A percentile compares a stretch with the other conserved stretches of the same genome.
Evolutionary conservation across 768 basidiomycete species (phyloP).

Genomic region (Amanita polypyramis): DNA sequence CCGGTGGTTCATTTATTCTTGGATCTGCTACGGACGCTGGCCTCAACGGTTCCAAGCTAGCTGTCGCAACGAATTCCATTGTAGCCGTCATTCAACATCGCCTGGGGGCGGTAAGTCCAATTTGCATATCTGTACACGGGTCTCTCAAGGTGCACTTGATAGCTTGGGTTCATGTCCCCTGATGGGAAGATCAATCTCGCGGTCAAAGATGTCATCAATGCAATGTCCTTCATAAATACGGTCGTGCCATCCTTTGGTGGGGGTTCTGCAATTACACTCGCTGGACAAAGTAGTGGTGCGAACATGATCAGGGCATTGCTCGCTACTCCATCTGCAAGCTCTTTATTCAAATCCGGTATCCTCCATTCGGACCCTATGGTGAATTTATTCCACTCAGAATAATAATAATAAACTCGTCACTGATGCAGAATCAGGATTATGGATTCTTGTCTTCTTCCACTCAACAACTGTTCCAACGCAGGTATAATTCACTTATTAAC

Average conservation of each 20-base stretch:
- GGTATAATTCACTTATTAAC: conserved; percentile 36
- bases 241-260: conserved; percentile 60
- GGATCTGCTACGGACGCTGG: conserved; percentile 67
- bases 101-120: conserved; percentile 53
- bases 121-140: neutral
- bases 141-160: conserved; percentile 8
- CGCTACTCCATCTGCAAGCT: conserved; percentile 56
- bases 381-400: conserved; percentile 11
- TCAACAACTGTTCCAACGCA: conserved; percentile 42
- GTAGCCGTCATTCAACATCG: conserved; percentile 81
- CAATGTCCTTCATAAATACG: conserved; percentile 49
- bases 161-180: conserved; percentile 73
- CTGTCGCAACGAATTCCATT: conserved; percentile 59
- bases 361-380: conserved; percentile 87
- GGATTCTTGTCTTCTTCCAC: conserved; percentile 51
- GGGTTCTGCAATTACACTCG: conserved; percentile 53
- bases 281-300: conserved; percentile 79
- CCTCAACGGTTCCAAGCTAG: conserved; percentile 70
- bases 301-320: conserved; percentile 70
- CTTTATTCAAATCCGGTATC: conserved; percentile 69
- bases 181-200: conserved; percentile 63
- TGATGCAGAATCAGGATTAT: conserved; percentile 40
- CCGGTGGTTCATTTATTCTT: conserved; percentile 71
- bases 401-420: neutral
- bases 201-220: conserved; percentile 56